Base-by-base conservation (phyloP, 192 early-diverging fungal species). In the Geranomyces variabilis region DNA sequence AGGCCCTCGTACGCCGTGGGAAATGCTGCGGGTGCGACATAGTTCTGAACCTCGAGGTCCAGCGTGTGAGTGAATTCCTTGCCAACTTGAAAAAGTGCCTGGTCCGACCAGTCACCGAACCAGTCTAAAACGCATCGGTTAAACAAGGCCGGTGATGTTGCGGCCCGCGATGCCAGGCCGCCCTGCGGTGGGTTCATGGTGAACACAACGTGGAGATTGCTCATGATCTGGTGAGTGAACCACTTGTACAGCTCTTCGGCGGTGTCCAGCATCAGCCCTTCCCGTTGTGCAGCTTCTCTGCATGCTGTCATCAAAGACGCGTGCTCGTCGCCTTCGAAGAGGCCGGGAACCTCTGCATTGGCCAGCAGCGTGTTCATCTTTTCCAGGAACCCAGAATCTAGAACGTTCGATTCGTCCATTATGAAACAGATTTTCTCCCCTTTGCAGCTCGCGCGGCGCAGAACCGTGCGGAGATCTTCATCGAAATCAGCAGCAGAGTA, bases 101-200 rank as follows among this genome's bases (percentile, higher is more conserved):
- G 94, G 74, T 95, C 91, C 0, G 94, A 90, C 97, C 97, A 99
- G 78, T 99, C 98, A 59, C 97, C 98, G 57, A 98, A 97, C 97
- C 98, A 99, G 82, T 99, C 95, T 29, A 99, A 80, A 48, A 99
- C 98, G 83, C 98, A 99, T 75, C 98, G 94, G 76, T 99, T 99
- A 90, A 99, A 99, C 79, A 99, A 86, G 17, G 98, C 98, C 34
- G 98, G 98, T 13, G 95, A 97, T 4, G 97, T 98, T 19, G 98
- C 96, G 0, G 96, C 95, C 31, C 95, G 90, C 21, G 91, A 90
- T 3, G 93, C 94, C 21, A 99, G 82, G 28, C 93, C 95, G 22
- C 86, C 92, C 65, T 93, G 90, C 0, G 98, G 98, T 17, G 98
- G 98, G 76, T 99, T 99, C 98, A 99, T 99, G 14, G 98, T 99